Percentiles rank a stretch among this genome's conserved stretches.
These are phyloP conservation scores for Marasmius sp. DNA, from an alignment of 1,284 basidiomycete genomes.

Conservation along the genomic window DNA sequence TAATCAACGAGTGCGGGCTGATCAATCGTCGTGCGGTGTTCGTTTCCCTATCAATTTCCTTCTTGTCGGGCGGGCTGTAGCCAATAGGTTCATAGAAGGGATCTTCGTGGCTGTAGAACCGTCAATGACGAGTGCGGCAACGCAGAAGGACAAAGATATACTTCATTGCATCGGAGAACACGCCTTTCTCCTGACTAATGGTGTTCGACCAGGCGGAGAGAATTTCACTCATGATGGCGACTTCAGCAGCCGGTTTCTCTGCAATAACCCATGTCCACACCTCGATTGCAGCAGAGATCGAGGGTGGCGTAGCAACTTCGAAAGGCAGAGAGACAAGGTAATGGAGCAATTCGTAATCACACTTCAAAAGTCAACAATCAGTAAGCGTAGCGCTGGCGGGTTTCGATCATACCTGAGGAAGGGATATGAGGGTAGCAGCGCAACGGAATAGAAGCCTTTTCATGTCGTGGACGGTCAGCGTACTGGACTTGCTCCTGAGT, in stretches of 20 bases:
- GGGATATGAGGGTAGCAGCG: constrained; percentile 76
- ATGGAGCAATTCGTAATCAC: constrained; percentile 86
- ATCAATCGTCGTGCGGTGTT: constrained; percentile 75
- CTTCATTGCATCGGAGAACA: constrained; percentile 84
- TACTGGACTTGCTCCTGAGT: constrained; percentile 70
- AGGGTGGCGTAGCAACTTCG: constrained; percentile 84
- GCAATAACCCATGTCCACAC: constrained; percentile 97
- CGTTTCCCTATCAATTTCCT: constrained; percentile 74
- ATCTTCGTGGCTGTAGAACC: constrained; percentile 67
- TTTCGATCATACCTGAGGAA: constrained; percentile 53
- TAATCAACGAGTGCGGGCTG: constrained; percentile 80
- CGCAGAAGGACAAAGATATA: constrained; percentile 35
- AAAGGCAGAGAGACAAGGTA: constrained; percentile 90
- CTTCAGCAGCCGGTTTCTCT: constrained; percentile 75
- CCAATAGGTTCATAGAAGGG: constrained; percentile 87
- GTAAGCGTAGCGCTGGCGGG: no score
- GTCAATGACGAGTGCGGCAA: constrained; percentile 7
- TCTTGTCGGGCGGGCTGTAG: constrained; percentile 91
- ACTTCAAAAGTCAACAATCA: constrained; percentile 38
- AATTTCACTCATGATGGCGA: constrained; percentile 83
- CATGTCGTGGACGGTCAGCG: constrained; percentile 77
- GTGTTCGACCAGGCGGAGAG: constrained; percentile 86
- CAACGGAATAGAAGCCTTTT: constrained; percentile 87
- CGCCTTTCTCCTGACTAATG: constrained; percentile 74
- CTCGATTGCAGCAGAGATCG: constrained; percentile 87